These are phyloP conservation scores for Lachnellula willkommii DNA, from an alignment of 2,329 filamentous ascomycete species.

Conservation along the genomic window DNA sequence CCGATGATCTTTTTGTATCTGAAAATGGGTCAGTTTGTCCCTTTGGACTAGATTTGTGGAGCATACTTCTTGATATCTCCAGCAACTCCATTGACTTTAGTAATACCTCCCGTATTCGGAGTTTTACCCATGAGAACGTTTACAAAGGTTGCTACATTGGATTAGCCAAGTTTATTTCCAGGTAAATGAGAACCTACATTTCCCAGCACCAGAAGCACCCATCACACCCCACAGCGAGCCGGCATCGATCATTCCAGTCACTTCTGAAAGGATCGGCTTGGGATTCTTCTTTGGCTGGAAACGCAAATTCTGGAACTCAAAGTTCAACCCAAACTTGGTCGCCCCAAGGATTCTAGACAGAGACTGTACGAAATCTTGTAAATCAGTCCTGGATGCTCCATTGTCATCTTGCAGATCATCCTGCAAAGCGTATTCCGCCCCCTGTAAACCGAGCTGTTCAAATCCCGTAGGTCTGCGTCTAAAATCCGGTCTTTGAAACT, in stretches of 20 bases:
- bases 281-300: conserved; percentile 40
- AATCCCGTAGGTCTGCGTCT: conserved; percentile 19
- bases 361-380: conserved; percentile 47
- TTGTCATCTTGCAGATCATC: conserved; percentile 11
- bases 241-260: conserved; percentile 49
- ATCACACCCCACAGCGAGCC: conserved; percentile 55
- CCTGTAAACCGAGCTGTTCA: conserved; percentile 11
- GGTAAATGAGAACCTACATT: conserved; percentile 32
- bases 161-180: conserved; percentile 5
- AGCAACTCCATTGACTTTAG: conserved; percentile 43
- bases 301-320: conserved; percentile 45
- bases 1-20: conserved; percentile 56
- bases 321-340: conserved; percentile 47
- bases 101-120: conserved; percentile 44
- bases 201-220: conserved; percentile 55
- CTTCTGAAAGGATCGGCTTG: conserved; percentile 45
- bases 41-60: too few species aligned
- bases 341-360: conserved; percentile 48
- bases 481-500: not conserved
- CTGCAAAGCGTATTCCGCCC: conserved; percentile 11
- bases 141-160: conserved; percentile 43
- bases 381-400: conserved; percentile 33
- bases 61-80: conserved; percentile 26
- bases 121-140: conserved; percentile 58
- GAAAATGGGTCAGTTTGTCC: conserved; percentile 5